Evolutionary conservation across 768 basidiomycete species (phyloP).

Genomic region (Amanita muscaria): DNA sequence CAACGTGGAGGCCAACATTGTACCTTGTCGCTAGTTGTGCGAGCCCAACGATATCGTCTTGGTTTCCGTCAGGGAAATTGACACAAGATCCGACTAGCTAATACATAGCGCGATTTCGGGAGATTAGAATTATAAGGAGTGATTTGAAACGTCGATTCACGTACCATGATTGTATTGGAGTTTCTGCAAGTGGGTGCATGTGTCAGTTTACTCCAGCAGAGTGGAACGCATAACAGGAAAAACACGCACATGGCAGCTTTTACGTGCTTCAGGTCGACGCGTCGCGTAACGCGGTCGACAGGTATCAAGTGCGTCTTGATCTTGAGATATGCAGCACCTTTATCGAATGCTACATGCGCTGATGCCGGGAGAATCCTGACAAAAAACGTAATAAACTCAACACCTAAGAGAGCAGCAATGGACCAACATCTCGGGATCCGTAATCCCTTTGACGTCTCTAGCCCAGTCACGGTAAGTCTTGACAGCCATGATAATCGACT

Average conservation of each 20-base stretch:
- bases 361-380: slow-evolving; percentile 78
- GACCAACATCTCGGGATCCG: slow-evolving; percentile 83
- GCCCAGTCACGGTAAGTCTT: slow-evolving; percentile 97
- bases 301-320: slow-evolving; percentile 88
- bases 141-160: slow-evolving; percentile 7
- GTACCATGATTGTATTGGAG: slow-evolving; percentile 78
- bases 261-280: slow-evolving; percentile 69
- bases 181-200: slow-evolving; percentile 43
- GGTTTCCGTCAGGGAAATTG: slow-evolving; percentile 81
- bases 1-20: slow-evolving; percentile 85
- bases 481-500: slow-evolving; percentile 91
- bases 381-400: not conserved
- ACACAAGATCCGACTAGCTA: slow-evolving; percentile 81
- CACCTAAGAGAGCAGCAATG: not conserved
- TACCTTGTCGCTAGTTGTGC: slow-evolving; percentile 63
- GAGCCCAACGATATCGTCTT: slow-evolving; percentile 79
- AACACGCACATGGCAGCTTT: slow-evolving; percentile 75
- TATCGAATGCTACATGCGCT: slow-evolving; percentile 93
- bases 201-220: too few species aligned
- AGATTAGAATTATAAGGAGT: not conserved
- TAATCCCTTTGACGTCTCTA: slow-evolving; percentile 73
- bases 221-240: not conserved
- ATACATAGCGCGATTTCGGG: too few species aligned
- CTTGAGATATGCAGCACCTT: slow-evolving; percentile 79
- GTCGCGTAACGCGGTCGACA: slow-evolving; percentile 66